A percentile compares a stretch with the other conserved stretches of the same genome.
phyloP scores from a whole-genome alignment of 1,284 basidiomycete species.

The Irpex lacteus region DNA sequence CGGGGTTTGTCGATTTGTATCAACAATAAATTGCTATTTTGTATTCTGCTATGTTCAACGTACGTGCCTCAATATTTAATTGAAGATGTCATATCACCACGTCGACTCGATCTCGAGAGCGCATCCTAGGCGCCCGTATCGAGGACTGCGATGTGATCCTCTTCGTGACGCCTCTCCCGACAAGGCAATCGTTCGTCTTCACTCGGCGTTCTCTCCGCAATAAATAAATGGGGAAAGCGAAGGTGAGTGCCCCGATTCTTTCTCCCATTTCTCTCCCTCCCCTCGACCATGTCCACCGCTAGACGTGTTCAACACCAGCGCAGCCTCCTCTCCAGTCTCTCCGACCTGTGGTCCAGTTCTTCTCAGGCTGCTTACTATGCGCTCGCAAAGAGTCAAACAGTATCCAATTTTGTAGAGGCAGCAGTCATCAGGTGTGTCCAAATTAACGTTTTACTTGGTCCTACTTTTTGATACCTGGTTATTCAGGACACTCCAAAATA shows the following conservation, averaged over 20 bases:
- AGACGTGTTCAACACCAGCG: neutral
- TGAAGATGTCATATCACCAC: no score
- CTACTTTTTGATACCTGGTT: neutral
- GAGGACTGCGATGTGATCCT: neutral
- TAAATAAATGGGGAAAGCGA: neutral
- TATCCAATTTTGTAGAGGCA: neutral
- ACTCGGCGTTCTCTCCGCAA: neutral
- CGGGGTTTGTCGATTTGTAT: neutral
- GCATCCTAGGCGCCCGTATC: neutral
- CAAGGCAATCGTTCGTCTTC: neutral
- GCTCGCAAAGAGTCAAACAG: neutral
- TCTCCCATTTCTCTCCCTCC: neutral
- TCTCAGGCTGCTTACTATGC: neutral
- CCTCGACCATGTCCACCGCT: neutral
- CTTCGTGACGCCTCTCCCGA: neutral
- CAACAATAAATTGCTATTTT: neutral
- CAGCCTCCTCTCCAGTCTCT: neutral
- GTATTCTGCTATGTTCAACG: neutral
- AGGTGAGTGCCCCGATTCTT: neutral
- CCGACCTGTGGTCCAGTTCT: neutral
- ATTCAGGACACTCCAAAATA: slow-evolving; percentile 5
- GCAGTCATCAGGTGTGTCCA: neutral
- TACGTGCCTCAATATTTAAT: no score
- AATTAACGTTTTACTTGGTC: neutral
- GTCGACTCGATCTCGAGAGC: no score